Evolutionary conservation across 768 basidiomycete species (phyloP).

Genomic region (Tulasnella sp.): DNA sequence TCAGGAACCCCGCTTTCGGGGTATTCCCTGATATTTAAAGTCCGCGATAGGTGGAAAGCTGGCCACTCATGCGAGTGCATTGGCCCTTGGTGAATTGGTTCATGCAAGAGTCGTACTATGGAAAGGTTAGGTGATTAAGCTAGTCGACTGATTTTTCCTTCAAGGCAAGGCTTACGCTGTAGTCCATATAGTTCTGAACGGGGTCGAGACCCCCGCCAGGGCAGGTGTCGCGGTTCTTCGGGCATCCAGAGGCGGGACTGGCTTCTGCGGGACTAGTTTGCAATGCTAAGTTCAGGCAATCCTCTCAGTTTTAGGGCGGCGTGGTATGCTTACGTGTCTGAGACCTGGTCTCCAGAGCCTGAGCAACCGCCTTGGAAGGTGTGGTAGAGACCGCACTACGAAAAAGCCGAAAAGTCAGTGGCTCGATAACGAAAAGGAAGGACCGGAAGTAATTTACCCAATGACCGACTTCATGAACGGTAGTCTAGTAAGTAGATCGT

Average conservation of each 20-base stretch:
- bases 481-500: conserved; percentile 39
- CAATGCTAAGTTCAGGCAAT: background rate
- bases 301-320: conserved; percentile 36
- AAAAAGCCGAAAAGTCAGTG: background rate
- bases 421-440: background rate
- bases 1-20: background rate
- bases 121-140: too few relatives aligned
- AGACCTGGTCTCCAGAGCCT: conserved; percentile 39
- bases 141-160: too few relatives aligned
- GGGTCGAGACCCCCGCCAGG: conserved; percentile 37
- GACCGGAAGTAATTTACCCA: conserved; percentile 40
- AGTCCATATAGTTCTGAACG: conserved; percentile 39
- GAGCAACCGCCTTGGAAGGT: conserved; percentile 48
- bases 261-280: conserved; percentile 41
- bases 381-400: conserved; percentile 45
- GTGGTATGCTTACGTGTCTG: conserved; percentile 37
- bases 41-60: conserved; percentile 34
- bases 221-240: conserved; percentile 45
- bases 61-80: conserved; percentile 22
- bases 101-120: conserved; percentile 36
- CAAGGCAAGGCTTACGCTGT: conserved; percentile 25
- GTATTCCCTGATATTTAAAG: background rate
- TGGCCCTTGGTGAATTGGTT: conserved; percentile 38
- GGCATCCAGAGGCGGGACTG: conserved; percentile 46
- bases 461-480: conserved; percentile 49